Evolutionary conservation across 1,139 yeast genomes (phyloP).

Genomic region (Sugiyamaella grinbergsii): DNA sequence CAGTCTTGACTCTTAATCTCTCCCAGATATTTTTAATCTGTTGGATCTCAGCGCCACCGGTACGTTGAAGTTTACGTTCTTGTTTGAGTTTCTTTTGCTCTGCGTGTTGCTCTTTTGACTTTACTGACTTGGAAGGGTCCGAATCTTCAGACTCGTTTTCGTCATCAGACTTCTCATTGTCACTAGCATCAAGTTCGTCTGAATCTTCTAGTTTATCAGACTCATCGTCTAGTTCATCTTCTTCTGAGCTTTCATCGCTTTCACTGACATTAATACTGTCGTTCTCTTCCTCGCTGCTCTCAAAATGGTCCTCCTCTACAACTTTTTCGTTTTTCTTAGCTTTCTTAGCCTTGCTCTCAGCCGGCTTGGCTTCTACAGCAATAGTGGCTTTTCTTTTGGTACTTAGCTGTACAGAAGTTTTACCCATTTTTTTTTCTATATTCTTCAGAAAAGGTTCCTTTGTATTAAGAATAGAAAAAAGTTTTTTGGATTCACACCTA

Average conservation of each 20-base stretch:
- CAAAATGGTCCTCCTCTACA: constrained; percentile 19
- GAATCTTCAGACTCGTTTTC: constrained; percentile 35
- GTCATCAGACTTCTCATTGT: constrained; percentile 34
- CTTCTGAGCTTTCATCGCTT: constrained; percentile 27
- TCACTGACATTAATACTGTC: constrained; percentile 14
- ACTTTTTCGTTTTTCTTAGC: constrained; percentile 20
- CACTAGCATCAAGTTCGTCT: constrained; percentile 29
- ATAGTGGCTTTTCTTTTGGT: constrained; percentile 17
- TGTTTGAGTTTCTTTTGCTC: constrained; percentile 78
- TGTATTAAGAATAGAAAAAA: too few relatives aligned
- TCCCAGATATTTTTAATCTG: constrained; percentile 91
- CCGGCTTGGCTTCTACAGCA: constrained; percentile 11
- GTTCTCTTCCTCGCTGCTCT: constrained; percentile 19
- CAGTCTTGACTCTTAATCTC: constrained; percentile 78
- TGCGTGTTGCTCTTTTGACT: constrained; percentile 60
- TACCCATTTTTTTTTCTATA: constrained; percentile 7
- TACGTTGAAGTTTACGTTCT: constrained; percentile 85
- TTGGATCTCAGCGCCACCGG: constrained; percentile 82
- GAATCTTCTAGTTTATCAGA: constrained; percentile 29
- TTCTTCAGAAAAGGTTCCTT: constrained; percentile 1
- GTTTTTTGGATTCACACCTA: too few relatives aligned
- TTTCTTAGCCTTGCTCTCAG: constrained; percentile 17
- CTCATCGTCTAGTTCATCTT: constrained; percentile 39
- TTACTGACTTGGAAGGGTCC: constrained; percentile 27
- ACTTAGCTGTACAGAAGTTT: constrained; percentile 8